phyloP scores from a whole-genome alignment of 1,284 basidiomycete species.

The Fomitopsis betulina region DNA sequence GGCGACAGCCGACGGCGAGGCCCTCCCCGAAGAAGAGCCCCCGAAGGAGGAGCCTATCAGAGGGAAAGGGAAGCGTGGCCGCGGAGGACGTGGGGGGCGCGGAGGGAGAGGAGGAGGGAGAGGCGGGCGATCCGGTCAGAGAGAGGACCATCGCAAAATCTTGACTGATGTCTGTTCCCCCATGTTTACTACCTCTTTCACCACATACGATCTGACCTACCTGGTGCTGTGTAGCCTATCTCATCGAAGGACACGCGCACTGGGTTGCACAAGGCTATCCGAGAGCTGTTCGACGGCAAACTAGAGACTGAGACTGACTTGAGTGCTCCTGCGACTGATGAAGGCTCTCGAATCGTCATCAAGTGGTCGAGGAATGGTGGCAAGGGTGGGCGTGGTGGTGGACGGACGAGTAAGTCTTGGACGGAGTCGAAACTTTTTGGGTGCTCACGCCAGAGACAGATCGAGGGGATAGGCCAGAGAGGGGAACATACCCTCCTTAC shows the following conservation, averaged over 20 bases:
- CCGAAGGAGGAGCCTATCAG: slow-evolving; percentile 26
- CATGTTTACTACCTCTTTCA: slow-evolving; percentile 11
- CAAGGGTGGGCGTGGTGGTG: slow-evolving; percentile 38
- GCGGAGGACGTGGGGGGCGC: slow-evolving; percentile 40
- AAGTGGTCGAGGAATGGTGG: slow-evolving; percentile 60
- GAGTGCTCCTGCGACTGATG: slow-evolving; percentile 43
- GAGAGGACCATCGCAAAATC: slow-evolving; percentile 70
- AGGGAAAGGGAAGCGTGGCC: slow-evolving; percentile 33
- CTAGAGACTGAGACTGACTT: slow-evolving; percentile 80
- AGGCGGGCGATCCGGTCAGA: slow-evolving; percentile 34
- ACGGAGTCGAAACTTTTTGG: background rate
- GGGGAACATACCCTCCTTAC: slow-evolving; percentile 78
- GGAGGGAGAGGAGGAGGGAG: slow-evolving; percentile 37
- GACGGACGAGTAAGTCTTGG: slow-evolving; percentile 30
- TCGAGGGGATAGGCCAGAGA: slow-evolving; percentile 38
- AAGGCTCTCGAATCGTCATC: slow-evolving; percentile 67
- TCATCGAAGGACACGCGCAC: slow-evolving; percentile 78
- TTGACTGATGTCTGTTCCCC: slow-evolving; percentile 65
- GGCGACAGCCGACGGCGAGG: slow-evolving; percentile 26
- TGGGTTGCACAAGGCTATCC: slow-evolving; percentile 76
- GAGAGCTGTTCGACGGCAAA: slow-evolving; percentile 79
- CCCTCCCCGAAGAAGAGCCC: slow-evolving; percentile 14
- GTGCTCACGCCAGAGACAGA: slow-evolving; percentile 15
- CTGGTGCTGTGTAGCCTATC: slow-evolving; percentile 57
- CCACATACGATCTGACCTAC: slow-evolving; percentile 16